Conservation (phyloP, 495 filamentous ascomycete genomes). For the Bombardia bombarda region DNA sequence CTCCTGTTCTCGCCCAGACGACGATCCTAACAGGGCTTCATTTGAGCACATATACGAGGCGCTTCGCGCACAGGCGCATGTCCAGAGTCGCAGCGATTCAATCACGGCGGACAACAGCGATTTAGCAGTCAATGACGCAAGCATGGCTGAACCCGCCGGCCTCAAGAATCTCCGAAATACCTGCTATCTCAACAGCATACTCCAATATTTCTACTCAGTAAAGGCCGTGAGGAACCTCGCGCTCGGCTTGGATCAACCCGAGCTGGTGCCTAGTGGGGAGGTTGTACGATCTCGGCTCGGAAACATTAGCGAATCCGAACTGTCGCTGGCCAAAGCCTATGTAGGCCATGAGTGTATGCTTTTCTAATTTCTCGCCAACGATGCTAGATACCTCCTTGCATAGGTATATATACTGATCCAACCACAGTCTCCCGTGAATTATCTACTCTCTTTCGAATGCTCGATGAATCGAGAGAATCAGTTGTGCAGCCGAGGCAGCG, state of each 20-base stretch:
- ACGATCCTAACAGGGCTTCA: constrained; percentile 7
- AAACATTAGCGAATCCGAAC: constrained; percentile 20
- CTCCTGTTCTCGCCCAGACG: neutral
- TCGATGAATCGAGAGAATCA: constrained; percentile 49
- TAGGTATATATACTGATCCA: constrained; percentile 7
- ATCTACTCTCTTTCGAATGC: constrained; percentile 59
- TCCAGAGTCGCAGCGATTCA: neutral
- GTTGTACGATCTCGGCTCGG: constrained; percentile 51
- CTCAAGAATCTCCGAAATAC: constrained; percentile 93
- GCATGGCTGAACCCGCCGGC: constrained; percentile 62
- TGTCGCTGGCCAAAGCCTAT: constrained; percentile 33
- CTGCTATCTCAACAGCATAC: constrained; percentile 92
- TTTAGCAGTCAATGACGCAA: neutral
- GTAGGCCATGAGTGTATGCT: constrained; percentile 52
- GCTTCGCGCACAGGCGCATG: constrained; percentile 1
- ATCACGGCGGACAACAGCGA: neutral
- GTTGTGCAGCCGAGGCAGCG: constrained; percentile 64
- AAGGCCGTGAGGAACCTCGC: constrained; percentile 75
- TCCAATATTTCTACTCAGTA: constrained; percentile 93
- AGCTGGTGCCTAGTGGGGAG: constrained; percentile 54
- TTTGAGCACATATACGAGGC: constrained; percentile 10
- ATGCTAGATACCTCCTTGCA: too few species aligned
- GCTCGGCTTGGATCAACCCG: constrained; percentile 57
- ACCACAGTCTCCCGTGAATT: constrained; percentile 61
- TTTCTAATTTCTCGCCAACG: neutral